Evolutionary conservation across 495 filamentous ascomycete genomes (phyloP), one percentile per base, ranked within the genome.

Genomic region (Apiosordaria backusii): DNA sequence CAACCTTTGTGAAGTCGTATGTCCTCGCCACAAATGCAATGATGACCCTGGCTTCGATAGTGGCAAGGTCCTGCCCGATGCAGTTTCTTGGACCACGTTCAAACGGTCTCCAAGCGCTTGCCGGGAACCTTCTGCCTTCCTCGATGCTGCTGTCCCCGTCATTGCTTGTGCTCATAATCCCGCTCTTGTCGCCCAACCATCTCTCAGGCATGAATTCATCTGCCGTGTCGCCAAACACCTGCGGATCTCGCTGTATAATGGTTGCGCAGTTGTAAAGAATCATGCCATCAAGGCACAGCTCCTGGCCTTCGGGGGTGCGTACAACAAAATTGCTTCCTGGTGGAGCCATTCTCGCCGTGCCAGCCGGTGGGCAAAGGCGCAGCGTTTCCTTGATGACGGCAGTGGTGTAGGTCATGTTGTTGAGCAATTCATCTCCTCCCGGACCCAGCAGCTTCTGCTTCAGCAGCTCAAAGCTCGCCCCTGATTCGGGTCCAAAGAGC

Each of bases 121-220:
- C 35, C 5, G 78, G 78, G 15, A 77, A 74, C 60, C 67, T 69
- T 0, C n/a, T 29, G 7, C 57, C 61, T 1, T 27, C 67, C 16
- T 53, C 40, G 54, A 73, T 74, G 10, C 78, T 78, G 15, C 29
- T n/a, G 3, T 67, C 66, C 9, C 68, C 65, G 23, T 74, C 35
- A 22, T 68, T 68, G 26, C 50, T 73, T 13, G 53, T 35, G 40
- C 55, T 66, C 67, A 65, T 69, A 40, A 65, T 69, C 25, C 57
- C 68, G 58, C 57, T 64, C 60, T 71, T 73, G 58, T 84, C 83
- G 57, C 84, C 83, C 0, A 88, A 73, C 86, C 88, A 88, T 4
- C 87, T 77, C 72, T 89, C 87, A 0, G 87, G 87, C 9, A 80
- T 76, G 70, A 87, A 90, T 29, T 84, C 81, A 4, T 86, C 75